Conservation (phyloP, 192 early-diverging fungal genomes). For the Thamnidium elegans region DNA sequence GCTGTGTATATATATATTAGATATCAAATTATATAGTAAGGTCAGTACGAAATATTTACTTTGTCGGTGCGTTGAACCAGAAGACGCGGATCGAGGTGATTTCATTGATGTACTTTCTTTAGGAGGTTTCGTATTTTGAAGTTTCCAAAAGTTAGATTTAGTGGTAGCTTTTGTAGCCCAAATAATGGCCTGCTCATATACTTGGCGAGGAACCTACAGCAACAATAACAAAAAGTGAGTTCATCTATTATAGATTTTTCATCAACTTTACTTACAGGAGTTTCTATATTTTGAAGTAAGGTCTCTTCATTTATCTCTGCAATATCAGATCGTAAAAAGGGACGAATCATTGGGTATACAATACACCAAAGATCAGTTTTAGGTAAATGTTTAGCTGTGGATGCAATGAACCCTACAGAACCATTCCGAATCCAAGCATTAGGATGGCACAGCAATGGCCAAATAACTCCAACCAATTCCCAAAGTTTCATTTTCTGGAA, state of each 20-base stretch:
- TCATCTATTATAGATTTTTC: background rate
- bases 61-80: background rate
- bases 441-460: conserved; percentile 78
- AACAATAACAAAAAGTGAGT: conserved; percentile 17
- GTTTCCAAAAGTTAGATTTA: conserved; percentile 53
- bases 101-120: conserved; percentile 10
- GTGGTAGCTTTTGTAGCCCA: conserved; percentile 49
- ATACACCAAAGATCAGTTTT: conserved; percentile 74
- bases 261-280: conserved; percentile 45
- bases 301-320: conserved; percentile 58
- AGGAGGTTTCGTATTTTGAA: conserved; percentile 37
- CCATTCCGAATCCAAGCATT: conserved; percentile 77
- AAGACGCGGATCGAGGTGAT: background rate
- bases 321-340: conserved; percentile 66
- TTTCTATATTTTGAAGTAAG: conserved; percentile 65
- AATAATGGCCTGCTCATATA: conserved; percentile 58
- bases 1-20: conserved; percentile 1
- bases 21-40: background rate
- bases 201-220: conserved; percentile 46
- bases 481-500: conserved; percentile 73
- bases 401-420: conserved; percentile 68
- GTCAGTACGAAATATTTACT: background rate
- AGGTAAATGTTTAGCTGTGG: conserved; percentile 58
- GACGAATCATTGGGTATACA: conserved; percentile 67
- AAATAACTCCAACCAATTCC: conserved; percentile 67